Percentiles rank a stretch among this genome's conserved stretches.
Evolutionary conservation across 345 rosid species (phyloP).

Genomic region (Streptanthus diversifolius): DNA sequence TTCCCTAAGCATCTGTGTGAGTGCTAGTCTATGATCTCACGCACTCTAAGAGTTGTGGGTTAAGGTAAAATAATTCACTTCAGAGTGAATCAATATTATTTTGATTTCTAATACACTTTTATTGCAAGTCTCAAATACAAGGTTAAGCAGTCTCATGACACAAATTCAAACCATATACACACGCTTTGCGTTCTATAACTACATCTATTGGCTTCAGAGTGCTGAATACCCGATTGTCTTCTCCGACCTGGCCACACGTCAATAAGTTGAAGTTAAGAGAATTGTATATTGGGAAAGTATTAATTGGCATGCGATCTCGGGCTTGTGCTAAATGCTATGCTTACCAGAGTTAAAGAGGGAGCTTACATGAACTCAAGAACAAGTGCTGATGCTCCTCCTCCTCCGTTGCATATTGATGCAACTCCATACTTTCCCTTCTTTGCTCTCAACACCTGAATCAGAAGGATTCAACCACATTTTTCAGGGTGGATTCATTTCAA

Average conservation of each 20-base stretch:
- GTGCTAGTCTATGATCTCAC: not conserved
- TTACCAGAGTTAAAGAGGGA: conserved; percentile 34
- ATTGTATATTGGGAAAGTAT: not conserved
- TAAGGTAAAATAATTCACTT: not conserved
- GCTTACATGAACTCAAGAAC: conserved; percentile 82
- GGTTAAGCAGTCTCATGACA: not conserved
- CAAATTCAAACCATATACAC: not conserved
- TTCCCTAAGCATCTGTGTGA: not conserved
- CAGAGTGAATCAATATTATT: not conserved
- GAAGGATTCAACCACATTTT: conserved; percentile 13
- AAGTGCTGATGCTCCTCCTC: conserved; percentile 91
- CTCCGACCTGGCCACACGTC: conserved; percentile 17
- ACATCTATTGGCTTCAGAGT: conserved; percentile 20
- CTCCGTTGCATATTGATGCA: conserved; percentile 92
- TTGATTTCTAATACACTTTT: not conserved
- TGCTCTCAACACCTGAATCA: conserved; percentile 66
- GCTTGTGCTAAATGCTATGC: conserved; percentile 2
- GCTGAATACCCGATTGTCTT: conserved; percentile 23
- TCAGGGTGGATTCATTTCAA: not conserved
- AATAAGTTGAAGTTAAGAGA: not conserved
- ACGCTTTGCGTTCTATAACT: not conserved
- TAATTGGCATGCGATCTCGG: not conserved
- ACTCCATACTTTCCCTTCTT: conserved; percentile 78
- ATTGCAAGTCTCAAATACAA: conserved; percentile 22
- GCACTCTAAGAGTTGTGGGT: not conserved